phyloP scores from a whole-genome alignment of 163 green algal genomes.

The Prototheca stagnorum region DNA sequence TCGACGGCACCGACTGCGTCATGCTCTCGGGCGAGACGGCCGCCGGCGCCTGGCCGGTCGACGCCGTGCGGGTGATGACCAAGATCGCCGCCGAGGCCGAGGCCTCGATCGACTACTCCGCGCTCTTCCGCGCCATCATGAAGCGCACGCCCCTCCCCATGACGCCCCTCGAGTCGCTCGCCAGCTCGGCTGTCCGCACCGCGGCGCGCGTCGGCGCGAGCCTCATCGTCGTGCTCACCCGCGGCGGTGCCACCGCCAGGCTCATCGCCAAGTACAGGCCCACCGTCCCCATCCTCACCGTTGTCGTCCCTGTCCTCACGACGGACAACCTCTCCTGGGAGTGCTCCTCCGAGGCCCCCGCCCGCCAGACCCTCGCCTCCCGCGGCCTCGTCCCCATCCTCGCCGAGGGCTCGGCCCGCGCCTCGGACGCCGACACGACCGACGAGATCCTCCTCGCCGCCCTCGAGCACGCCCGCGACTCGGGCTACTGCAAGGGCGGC shows the following conservation, averaged over 20 bases:
- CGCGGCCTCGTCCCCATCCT: conserved; percentile 79
- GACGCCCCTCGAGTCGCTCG: conserved; percentile 79
- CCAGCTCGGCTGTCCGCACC: conserved; percentile 82
- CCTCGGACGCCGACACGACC: conserved; percentile 83
- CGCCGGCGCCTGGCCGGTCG: conserved; percentile 76
- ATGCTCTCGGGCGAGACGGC: conserved; percentile 95
- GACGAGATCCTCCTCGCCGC: conserved; percentile 81
- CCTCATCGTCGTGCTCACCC: conserved; percentile 85
- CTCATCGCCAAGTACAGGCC: conserved; percentile 85
- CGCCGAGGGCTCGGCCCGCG: conserved; percentile 67
- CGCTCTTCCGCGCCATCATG: conserved; percentile 88
- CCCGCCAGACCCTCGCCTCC: conserved; percentile 64
- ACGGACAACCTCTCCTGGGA: conserved; percentile 84
- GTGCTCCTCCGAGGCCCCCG: conserved; percentile 55
- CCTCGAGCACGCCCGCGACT: conserved; percentile 60
- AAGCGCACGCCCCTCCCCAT: conserved; percentile 79
- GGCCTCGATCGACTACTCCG: conserved; percentile 80
- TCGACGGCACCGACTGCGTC: conserved; percentile 94
- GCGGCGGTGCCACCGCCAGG: conserved; percentile 73
- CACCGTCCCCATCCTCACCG: conserved; percentile 76
- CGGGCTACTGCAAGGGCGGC: conserved; percentile 54
- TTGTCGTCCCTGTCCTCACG: conserved; percentile 75
- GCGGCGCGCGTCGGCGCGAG: conserved; percentile 80
- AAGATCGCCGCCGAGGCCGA: conserved; percentile 89
- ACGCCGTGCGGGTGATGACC: conserved; percentile 83